Evolutionary conservation across 2,329 filamentous ascomycete species (phyloP).

Genomic region (Colletotrichum sp.): DNA sequence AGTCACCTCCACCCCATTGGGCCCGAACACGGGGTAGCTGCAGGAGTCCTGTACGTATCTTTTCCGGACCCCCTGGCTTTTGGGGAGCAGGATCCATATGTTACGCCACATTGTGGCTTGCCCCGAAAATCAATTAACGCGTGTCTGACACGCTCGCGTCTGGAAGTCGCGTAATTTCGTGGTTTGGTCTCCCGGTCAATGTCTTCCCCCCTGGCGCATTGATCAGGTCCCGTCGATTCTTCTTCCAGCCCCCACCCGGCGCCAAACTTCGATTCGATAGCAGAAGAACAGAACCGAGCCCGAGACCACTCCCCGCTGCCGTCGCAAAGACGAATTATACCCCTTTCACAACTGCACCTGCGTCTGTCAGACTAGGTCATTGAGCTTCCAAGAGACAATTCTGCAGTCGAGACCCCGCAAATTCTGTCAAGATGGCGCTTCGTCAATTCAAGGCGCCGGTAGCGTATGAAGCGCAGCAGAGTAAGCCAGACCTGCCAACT

Average conservation of each 20-base stretch:
- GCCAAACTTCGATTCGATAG: constrained; percentile 15
- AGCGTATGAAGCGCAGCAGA: constrained; percentile 86
- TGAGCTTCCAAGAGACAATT: neutral
- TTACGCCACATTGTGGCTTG: neutral
- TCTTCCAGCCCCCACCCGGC: constrained; percentile 26
- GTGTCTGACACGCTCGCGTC: constrained; percentile 5
- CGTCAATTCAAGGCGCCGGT: constrained; percentile 79
- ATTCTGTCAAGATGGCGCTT: constrained; percentile 74
- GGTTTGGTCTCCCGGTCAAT: constrained; percentile 22
- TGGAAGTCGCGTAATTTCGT: constrained; percentile 23
- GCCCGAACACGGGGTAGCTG: constrained; percentile 13
- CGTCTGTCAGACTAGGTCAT: neutral
- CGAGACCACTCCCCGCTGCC: neutral
- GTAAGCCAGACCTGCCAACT: constrained; percentile 50
- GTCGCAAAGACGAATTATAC: neutral
- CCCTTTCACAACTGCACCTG: neutral
- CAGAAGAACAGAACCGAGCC: constrained; percentile 1
- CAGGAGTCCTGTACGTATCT: neutral
- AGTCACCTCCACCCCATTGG: constrained; percentile 11
- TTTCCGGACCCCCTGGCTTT: neutral
- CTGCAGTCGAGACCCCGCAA: neutral
- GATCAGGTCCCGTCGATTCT: constrained; percentile 17
- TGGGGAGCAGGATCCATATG: neutral
- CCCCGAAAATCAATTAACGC: constrained; percentile 15
- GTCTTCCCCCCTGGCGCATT: constrained; percentile 24